A percentile compares a stretch with the other conserved stretches of the same genome.
These are phyloP conservation scores for Sparassis latifolia DNA, from an alignment of 1,284 basidiomycete genomes.

Conservation along the genomic window DNA sequence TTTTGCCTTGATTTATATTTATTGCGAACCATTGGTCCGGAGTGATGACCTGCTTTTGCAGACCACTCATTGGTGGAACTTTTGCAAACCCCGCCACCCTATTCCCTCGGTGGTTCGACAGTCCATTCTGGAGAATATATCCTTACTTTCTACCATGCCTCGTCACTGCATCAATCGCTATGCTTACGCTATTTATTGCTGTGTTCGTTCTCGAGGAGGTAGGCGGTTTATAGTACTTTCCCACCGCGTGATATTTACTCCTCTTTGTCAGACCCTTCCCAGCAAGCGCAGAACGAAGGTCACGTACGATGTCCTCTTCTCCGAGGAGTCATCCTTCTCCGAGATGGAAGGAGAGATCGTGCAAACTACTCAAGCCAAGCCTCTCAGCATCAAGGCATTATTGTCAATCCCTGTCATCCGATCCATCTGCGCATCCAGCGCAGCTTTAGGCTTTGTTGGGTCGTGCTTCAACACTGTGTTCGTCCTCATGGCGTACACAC, in stretches of 20 bases:
- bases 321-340: conserved; percentile 9
- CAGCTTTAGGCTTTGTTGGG: conserved; percentile 46
- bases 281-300: conserved; percentile 13
- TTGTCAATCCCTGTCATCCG: conserved; percentile 46
- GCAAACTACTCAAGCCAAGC: conserved; percentile 4
- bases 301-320: conserved; percentile 8
- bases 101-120: conserved; percentile 38
- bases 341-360: conserved; percentile 5
- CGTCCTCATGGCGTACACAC: conserved; percentile 59
- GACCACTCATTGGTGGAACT: conserved; percentile 57
- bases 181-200: conserved; percentile 31
- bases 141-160: conserved; percentile 59
- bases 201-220: conserved; percentile 53
- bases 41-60: conserved; percentile 17
- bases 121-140: conserved; percentile 37
- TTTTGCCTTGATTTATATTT: background rate
- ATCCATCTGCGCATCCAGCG: conserved; percentile 48
- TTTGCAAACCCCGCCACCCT: conserved; percentile 49
- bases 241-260: background rate
- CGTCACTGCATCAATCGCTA: conserved; percentile 29
- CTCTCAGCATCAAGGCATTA: conserved; percentile 26
- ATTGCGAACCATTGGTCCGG: background rate
- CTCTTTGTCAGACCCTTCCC: conserved; percentile 32
- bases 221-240: conserved; percentile 1
- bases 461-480: conserved; percentile 59